Base-by-base conservation (phyloP, 2,329 filamentous ascomycete species). In the Geosmithia flava region DNA sequence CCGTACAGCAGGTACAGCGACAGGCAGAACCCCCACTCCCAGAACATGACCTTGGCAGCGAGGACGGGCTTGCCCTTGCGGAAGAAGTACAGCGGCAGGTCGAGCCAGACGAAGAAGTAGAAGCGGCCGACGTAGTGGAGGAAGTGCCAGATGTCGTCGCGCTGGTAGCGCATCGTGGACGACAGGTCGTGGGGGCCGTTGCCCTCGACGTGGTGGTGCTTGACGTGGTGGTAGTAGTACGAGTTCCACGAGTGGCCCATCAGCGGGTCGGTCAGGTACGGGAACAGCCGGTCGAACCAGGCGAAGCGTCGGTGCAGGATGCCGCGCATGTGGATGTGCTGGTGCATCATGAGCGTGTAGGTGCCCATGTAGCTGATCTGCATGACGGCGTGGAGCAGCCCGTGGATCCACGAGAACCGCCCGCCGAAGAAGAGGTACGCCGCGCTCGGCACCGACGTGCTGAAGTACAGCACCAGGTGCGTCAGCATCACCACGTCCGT, bases 181-280 rank as follows among this genome's bases (percentile, higher is more conserved):
- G 81, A 87, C 0, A 89, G 70, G 57, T 91, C 86, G 44, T 82
- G 74, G 0, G 85, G 84, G 0, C 86, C 86, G 56, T 91, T 91
- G 52, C 80, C 83, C 64, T 90, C 86, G 48, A 49, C 80, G 54
- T 91, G 86, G 59, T 91, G 86, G 58, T 89, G 85, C 68, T 91
- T 91, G 59, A 90, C 84, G 57, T 91, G 86, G 59, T 91, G 86
- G 59, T 88, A 90, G 61, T 76, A 91, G 66, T 91, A 91, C 2
- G 81, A 83, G 65, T 91, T 87, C 84, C 85, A 89, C 0, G 85
- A 89, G 58, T 91, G 86, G 11, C 86, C 86, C 76, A 88, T 84
- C 49, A 91, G 64, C 0, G 85, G 85, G 54, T 89, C 83, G 11
- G 79, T 68, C 41, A 90, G 62, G 59, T 88, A 91, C 0, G 86